Evolutionary conservation across 352 stramenopile species (phyloP), one percentile per base, ranked within the genome.

Genomic region (Pythium phragmitis): DNA sequence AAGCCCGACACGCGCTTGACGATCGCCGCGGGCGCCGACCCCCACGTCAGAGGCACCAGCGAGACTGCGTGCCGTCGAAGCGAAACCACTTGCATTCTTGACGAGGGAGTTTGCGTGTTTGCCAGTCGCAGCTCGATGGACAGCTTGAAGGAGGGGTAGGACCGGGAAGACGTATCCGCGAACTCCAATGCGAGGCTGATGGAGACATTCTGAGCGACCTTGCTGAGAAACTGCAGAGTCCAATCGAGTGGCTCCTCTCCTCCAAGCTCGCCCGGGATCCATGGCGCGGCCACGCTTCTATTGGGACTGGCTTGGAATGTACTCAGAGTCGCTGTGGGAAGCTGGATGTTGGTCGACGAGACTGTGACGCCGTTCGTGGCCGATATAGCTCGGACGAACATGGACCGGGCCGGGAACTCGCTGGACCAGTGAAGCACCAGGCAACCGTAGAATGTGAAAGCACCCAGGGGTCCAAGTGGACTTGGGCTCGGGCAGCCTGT

Each of bases 381-480:
- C 19, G 21, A 42, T 0, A 68, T n/a, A n/a, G 7, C 53, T 39
- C 34, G 61, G 21, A 68, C 26, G 13, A 62, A 50, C 14, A 68
- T 3, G 2, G 53, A 41, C 1, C 26, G 33, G 7, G 37, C 16
- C 16, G 45, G 45, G 26, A 68, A 62, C 2, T 47, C 46, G n/a
- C 46, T 68, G 7, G 47, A 39, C 61, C 61, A 68, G 16, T 41
- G 52, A 8, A 68, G 16, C 11, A 53, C 46, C 2, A 68, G 16
- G 19, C 61, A 68, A n/a, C 61, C 53, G 37, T 51, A 34, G 36
- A 47, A 65, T 8, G 11, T 23, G 9, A 21, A 11, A 7, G 23
- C 8, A 36, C 12, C 7, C 28, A 16, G 19, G 26, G 4, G 4
- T 11, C 14, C 36, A 4, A 17, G 14, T 19, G 14, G 16, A 36